Evolutionary conservation across 176 grass and related monocot species (phyloP).

Genomic region (Calamus simplicifolius): DNA sequence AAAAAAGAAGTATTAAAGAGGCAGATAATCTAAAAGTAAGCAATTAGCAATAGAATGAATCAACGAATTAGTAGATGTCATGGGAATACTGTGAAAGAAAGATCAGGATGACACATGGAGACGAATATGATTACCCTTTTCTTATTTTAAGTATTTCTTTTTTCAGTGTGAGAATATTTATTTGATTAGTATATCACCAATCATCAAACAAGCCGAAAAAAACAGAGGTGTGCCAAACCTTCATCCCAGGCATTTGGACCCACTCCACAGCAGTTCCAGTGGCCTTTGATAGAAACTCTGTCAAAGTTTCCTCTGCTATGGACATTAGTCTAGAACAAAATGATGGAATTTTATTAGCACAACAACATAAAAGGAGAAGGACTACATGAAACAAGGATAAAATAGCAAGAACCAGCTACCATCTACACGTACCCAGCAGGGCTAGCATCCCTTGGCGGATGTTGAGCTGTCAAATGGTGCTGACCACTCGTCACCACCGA

Average conservation of each 20-base stretch:
- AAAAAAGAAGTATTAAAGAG: not conserved
- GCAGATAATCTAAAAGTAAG: too few relatives aligned
- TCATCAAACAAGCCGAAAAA: not conserved
- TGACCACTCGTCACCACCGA: conserved; percentile 65
- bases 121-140: too few relatives aligned
- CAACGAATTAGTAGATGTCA: too few relatives aligned
- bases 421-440: conserved; percentile 41
- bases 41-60: too few relatives aligned
- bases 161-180: too few relatives aligned
- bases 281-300: conserved; percentile 82
- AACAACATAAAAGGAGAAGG: not conserved
- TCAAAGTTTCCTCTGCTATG: conserved; percentile 66
- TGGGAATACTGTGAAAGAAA: too few relatives aligned
- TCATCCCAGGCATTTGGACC: conserved; percentile 92
- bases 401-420: not conserved
- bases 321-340: conserved; percentile 45
- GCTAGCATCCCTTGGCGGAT: conserved; percentile 40
- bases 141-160: too few relatives aligned
- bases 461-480: conserved; percentile 30
- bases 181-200: too few relatives aligned
- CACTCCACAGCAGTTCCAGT: conserved; percentile 80
- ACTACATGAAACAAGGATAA: not conserved
- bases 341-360: not conserved
- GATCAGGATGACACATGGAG: too few relatives aligned
- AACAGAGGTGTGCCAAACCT: conserved; percentile 23